These are phyloP conservation scores for Glaciozyma antarctica DNA, from an alignment of 768 basidiomycete genomes.

Conservation along the genomic window DNA sequence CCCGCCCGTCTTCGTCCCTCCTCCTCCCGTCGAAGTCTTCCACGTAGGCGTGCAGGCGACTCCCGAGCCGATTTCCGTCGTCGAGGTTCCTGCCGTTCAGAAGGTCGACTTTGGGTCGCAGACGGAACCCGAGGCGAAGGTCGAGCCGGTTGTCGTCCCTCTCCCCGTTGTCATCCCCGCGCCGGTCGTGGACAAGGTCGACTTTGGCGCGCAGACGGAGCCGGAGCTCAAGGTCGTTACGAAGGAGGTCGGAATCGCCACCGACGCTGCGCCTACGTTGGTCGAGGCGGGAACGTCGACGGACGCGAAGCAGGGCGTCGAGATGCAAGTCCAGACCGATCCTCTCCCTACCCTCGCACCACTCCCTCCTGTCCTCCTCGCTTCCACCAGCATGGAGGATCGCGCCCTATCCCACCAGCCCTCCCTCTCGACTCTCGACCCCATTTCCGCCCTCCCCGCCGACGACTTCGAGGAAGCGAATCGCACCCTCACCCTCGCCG, in stretches of 20 bases:
- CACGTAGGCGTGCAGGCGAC: not conserved
- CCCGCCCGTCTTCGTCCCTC: not conserved
- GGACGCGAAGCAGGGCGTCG: constrained; percentile 1
- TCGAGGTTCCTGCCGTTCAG: not conserved
- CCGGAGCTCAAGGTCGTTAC: constrained; percentile 21
- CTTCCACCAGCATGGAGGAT: constrained; percentile 16
- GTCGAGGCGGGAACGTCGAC: constrained; percentile 14
- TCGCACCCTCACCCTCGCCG: constrained; percentile 13
- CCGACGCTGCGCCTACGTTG: not conserved
- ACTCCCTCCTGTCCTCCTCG: constrained; percentile 1
- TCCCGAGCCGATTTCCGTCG: not conserved
- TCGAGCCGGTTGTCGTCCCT: constrained; percentile 5
- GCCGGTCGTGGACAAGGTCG: not conserved
- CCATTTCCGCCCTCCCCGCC: not conserved
- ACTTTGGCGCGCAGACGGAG: constrained; percentile 9
- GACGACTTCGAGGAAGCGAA: constrained; percentile 13
- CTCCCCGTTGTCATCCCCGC: too few species aligned
- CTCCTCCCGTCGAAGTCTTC: not conserved
- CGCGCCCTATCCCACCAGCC: constrained; percentile 22
- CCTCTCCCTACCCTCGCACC: not conserved
- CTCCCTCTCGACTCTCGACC: constrained; percentile 15
- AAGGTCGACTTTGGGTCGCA: constrained; percentile 8
- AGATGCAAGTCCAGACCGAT: constrained; percentile 16
- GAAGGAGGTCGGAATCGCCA: constrained; percentile 11
- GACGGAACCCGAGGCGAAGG: constrained; percentile 4